Evolutionary conservation across 2,329 filamentous ascomycete species (phyloP).

Genomic region (Colletotrichum eleusines): DNA sequence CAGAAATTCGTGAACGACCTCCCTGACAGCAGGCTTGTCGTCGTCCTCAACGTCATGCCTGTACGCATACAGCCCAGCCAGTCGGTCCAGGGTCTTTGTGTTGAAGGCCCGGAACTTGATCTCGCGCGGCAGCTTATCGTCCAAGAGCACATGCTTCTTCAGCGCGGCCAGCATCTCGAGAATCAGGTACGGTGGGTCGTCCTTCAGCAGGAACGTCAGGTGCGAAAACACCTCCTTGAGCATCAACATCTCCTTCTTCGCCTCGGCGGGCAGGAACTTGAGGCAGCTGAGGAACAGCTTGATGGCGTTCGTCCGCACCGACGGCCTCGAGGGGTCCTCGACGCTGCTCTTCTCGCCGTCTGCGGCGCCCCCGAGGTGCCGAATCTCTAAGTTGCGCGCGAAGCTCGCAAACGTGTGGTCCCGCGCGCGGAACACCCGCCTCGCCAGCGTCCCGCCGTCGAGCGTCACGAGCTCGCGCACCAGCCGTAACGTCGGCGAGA

Average conservation of each 20-base stretch:
- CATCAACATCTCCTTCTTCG: constrained; percentile 83
- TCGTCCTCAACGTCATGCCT: constrained; percentile 60
- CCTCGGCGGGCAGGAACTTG: constrained; percentile 80
- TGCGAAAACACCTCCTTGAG: constrained; percentile 87
- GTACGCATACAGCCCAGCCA: constrained; percentile 79
- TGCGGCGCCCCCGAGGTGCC: constrained; percentile 57
- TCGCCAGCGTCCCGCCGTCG: constrained; percentile 86
- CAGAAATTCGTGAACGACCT: constrained; percentile 81
- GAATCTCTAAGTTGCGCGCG: constrained; percentile 83
- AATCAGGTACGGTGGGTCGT: constrained; percentile 81
- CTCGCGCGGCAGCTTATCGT: constrained; percentile 78
- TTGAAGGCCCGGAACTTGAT: constrained; percentile 83
- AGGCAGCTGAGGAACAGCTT: constrained; percentile 84
- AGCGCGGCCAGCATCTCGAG: constrained; percentile 80
- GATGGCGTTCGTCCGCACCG: constrained; percentile 85
- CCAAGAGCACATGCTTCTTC: constrained; percentile 78
- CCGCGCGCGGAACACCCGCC: constrained; percentile 80
- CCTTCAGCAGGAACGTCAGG: constrained; percentile 81
- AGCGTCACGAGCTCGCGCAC: constrained; percentile 87
- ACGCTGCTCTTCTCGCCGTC: constrained; percentile 56
- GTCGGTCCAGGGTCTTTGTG: constrained; percentile 76
- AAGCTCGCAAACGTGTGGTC: constrained; percentile 85
- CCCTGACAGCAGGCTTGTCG: constrained; percentile 66
- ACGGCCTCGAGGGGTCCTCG: constrained; percentile 78
- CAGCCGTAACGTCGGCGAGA: constrained; percentile 87